Evolutionary conservation across 495 filamentous ascomycete genomes (phyloP).

Genomic region (Xeromyces bisporus): DNA sequence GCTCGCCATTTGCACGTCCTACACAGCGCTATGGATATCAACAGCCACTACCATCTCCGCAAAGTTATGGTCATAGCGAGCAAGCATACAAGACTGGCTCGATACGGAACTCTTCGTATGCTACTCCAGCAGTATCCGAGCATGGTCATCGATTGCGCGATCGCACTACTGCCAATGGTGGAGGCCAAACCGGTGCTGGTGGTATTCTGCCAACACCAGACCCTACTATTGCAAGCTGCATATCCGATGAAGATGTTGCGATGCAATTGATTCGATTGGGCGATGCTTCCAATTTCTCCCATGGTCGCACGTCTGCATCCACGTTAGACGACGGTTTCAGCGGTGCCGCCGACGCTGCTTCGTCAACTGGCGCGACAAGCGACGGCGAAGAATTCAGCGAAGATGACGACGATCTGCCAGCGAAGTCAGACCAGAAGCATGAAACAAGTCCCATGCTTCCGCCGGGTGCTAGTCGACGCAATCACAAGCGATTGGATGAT

Average conservation of each 20-base stretch:
- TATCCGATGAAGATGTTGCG: slow-evolving; percentile 95
- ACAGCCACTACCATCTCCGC: slow-evolving; percentile 60
- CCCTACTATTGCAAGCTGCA: slow-evolving; percentile 81
- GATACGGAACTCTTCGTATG: slow-evolving; percentile 26
- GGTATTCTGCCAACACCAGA: slow-evolving; percentile 82
- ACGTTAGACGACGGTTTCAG: slow-evolving; percentile 85
- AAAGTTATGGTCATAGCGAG: slow-evolving; percentile 46
- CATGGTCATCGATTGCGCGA: slow-evolving; percentile 51
- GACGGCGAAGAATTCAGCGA: slow-evolving; percentile 65
- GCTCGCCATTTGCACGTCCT: slow-evolving; percentile 51
- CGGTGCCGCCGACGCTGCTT: slow-evolving; percentile 68
- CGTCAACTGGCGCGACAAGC: slow-evolving; percentile 67
- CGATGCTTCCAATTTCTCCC: slow-evolving; percentile 77
- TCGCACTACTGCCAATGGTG: slow-evolving; percentile 24
- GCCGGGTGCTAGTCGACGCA: slow-evolving; percentile 32
- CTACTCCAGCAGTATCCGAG: slow-evolving; percentile 38
- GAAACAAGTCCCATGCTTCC: slow-evolving; percentile 39
- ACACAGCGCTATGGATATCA: slow-evolving; percentile 59
- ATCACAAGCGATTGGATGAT: slow-evolving; percentile 40
- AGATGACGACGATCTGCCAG: slow-evolving; percentile 45
- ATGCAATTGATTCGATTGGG: slow-evolving; percentile 89
- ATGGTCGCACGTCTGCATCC: slow-evolving; percentile 81
- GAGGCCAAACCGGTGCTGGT: slow-evolving; percentile 24
- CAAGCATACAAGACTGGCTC: slow-evolving; percentile 24
- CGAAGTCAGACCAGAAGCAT: slow-evolving; percentile 42